phyloP scores from a whole-genome alignment of 768 basidiomycete genomes.

The Exsudoporus frostii region DNA sequence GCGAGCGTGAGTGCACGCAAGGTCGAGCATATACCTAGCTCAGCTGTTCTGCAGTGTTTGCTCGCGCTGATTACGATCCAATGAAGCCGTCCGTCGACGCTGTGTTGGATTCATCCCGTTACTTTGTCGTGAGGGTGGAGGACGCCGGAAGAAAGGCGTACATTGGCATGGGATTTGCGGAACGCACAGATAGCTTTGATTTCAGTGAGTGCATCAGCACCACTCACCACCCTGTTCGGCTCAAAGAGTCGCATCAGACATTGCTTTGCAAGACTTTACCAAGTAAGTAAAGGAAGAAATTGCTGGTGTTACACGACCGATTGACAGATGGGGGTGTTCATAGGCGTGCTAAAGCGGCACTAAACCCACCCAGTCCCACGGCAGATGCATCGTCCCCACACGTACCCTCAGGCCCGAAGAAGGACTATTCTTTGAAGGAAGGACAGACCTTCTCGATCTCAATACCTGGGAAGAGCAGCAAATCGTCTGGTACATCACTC shows the following conservation, averaged over 20 bases:
- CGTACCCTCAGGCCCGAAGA: slow-evolving; percentile 76
- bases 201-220: slow-evolving; percentile 60
- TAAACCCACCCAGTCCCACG: slow-evolving; percentile 49
- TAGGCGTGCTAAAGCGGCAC: slow-evolving; percentile 63
- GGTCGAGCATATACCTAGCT: slow-evolving; percentile 9
- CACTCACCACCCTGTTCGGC: background rate
- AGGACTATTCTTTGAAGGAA: slow-evolving; percentile 91
- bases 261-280: slow-evolving; percentile 81
- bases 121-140: slow-evolving; percentile 91
- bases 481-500: slow-evolving; percentile 34
- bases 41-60: slow-evolving; percentile 63
- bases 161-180: slow-evolving; percentile 90
- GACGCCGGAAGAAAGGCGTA: slow-evolving; percentile 86
- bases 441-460: slow-evolving; percentile 92
- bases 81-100: slow-evolving; percentile 84
- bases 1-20: slow-evolving; percentile 56
- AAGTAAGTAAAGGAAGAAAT: slow-evolving; percentile 46
- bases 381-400: slow-evolving; percentile 57
- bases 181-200: slow-evolving; percentile 86
- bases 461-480: slow-evolving; percentile 74
- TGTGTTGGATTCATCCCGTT: slow-evolving; percentile 92
- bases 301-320: background rate
- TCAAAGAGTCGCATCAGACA: slow-evolving; percentile 46
- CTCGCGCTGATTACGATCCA: slow-evolving; percentile 78
- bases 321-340: background rate